Percentiles rank a stretch among this genome's conserved stretches.
These are phyloP conservation scores for Lactarius tabidus DNA, from an alignment of 768 basidiomycete genomes.

Conservation along the genomic window DNA sequence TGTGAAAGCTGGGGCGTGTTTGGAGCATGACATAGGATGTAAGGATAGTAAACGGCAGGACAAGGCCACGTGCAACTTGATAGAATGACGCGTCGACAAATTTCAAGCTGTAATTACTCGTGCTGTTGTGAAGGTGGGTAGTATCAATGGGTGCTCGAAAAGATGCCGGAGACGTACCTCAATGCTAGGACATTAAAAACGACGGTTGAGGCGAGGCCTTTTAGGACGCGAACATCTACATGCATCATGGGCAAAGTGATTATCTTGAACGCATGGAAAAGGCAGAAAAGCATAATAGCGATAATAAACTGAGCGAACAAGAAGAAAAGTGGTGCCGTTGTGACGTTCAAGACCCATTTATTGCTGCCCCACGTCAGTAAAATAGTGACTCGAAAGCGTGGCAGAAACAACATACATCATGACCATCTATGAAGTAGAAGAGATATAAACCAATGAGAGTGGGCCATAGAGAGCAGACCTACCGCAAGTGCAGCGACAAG, in stretches of 20 bases:
- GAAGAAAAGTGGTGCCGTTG: conserved; percentile 80
- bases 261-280: conserved; percentile 57
- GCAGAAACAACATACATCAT: conserved; percentile 58
- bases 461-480: conserved; percentile 35
- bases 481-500: conserved; percentile 85
- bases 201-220: conserved; percentile 73
- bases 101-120: conserved; percentile 89
- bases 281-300: conserved; percentile 69
- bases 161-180: conserved; percentile 45
- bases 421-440: conserved; percentile 62
- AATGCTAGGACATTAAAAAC: conserved; percentile 76
- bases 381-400: not conserved
- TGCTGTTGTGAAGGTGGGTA: conserved; percentile 39
- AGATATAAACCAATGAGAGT: not conserved
- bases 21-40: conserved; percentile 80
- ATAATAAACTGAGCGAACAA: conserved; percentile 76
- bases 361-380: conserved; percentile 47
- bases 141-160: conserved; percentile 15
- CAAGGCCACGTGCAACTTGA: conserved; percentile 90
- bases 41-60: conserved; percentile 89
- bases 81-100: conserved; percentile 95
- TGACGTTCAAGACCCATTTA: conserved; percentile 85
- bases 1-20: conserved; percentile 68
- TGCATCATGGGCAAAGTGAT: conserved; percentile 58
- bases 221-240: conserved; percentile 60